phyloP scores from a whole-genome alignment of 495 filamentous ascomycete species.

The Aspergillus mulundensis region DNA sequence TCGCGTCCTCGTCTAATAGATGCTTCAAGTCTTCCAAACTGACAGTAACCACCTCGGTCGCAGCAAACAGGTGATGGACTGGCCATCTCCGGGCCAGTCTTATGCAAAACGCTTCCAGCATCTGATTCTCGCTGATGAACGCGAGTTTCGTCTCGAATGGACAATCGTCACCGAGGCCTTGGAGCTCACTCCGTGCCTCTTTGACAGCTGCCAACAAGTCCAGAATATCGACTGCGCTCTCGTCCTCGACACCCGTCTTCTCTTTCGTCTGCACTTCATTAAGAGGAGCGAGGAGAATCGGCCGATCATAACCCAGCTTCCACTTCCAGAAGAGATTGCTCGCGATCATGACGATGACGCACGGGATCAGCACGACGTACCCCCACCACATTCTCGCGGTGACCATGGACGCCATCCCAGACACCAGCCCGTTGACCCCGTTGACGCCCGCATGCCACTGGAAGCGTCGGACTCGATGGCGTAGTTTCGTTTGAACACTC shows the following conservation, averaged over 20 bases:
- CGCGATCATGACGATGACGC: slow-evolving; percentile 37
- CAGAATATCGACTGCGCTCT: neutral
- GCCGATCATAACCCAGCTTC: slow-evolving; percentile 45
- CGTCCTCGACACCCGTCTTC: neutral
- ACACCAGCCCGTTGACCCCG: slow-evolving; percentile 41
- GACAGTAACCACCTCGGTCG: neutral
- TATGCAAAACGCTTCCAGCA: neutral
- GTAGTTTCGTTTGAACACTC: slow-evolving; percentile 17
- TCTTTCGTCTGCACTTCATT: neutral
- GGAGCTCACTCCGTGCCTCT: neutral
- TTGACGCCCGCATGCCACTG: slow-evolving; percentile 39
- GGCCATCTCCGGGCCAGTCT: neutral
- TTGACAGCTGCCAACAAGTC: neutral
- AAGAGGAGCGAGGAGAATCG: neutral
- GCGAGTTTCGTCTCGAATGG: neutral
- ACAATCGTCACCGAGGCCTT: neutral
- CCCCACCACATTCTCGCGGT: slow-evolving; percentile 49
- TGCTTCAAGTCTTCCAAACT: neutral
- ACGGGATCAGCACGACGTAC: slow-evolving; percentile 46
- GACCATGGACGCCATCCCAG: slow-evolving; percentile 47
- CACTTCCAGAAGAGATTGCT: slow-evolving; percentile 46
- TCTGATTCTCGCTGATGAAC: neutral
- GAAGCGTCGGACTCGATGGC: slow-evolving; percentile 32
- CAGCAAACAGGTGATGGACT: neutral
- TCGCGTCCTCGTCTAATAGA: neutral